Base-by-base conservation (phyloP, 441 rosid species). In the Euphorbia celastroides region DNA sequence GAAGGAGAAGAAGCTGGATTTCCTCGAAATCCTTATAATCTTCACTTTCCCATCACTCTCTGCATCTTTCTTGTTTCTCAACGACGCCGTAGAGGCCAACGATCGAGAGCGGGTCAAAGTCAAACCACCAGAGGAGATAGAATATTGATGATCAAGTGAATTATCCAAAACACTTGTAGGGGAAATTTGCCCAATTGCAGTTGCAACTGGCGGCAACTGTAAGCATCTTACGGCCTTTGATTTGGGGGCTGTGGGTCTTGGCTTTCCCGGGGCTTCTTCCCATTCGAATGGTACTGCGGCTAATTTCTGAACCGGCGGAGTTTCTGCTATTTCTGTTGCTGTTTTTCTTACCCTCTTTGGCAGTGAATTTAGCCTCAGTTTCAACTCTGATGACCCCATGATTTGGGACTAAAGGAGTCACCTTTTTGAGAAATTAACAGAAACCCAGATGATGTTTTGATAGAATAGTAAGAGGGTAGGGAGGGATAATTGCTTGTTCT, bases 221-320 rank as follows among this genome's bases (percentile, higher is more conserved):
- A 92, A 65, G 67, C 81, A 74, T 59, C 83, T 75, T 1, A 48
- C 74, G 16, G 66, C 8, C 63, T 46, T 71, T 2, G 83, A 51
- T 44, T 76, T 55, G 22, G 70, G 20, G 60, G 38, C 38, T 31
- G 70, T 57, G 10, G 64, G 78, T 41, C 88, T 85, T 0, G 97
- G 96, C 86, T 79, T 85, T 14, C 98, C 98, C 0, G 98, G 98
- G 12, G 78, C 91, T 73, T 89, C 98, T 67, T 92, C 98, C 98
- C 98, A 92, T 68, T 69, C 73, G 36, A 92, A 92, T 2, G 98
- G 98, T 34, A 92, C 64, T 13, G 98, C 81, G 17, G 81, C 90
- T 0, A 73, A 66, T 28, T 77, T 57, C 12, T 79, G 75, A 61
- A 85, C 70, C 0, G 94, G 96, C 14, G 98, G 85, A 26, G 96